Base-by-base conservation (phyloP, 768 basidiomycete genomes). In the Naganishia randhawae region DNA sequence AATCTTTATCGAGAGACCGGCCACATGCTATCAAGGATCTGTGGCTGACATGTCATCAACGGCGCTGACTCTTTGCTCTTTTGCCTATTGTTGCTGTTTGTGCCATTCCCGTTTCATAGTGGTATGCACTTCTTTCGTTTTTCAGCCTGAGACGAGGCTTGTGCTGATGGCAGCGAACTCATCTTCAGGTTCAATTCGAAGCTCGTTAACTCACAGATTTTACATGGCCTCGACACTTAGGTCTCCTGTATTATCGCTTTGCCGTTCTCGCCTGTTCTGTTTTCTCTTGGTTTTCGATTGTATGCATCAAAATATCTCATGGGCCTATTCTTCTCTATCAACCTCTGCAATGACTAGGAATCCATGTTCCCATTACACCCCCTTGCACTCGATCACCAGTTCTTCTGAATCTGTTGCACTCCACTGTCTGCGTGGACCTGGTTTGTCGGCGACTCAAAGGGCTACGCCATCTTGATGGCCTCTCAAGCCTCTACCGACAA, bases 201-300 rank as follows among this genome's bases (percentile, higher is more conserved):
- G 91, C 91, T 50, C 87, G 90, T 74, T 92, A 48, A 62, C 32
- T 29, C 4, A 16, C 17, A 11, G 10, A 4, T 35, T 35, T 29
- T 16, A 50, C 31, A 10, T 32, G 16, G 31, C 22, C 45, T 41
- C 64, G 29, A 22, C 25, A 50, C 19, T 31, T 42, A 1, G 10
- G 17, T 39, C 32, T 27, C 29, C n/a, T 48, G 22, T 39, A 51
- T 54, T 27, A 22, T 55, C 55, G 29, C 39, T 25, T 16, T 39
- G 32, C 33, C 35, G 1, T 1, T 10, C 19, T 35, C 22, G 17
- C 16, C 41, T 37, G 54, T 31, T 22, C 54, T 3, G 3, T 22
- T 6, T 22, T 14, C 7, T 29, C 16, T 55, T 17, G 54, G 31
- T 14, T 37, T 22, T 48, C 37, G 19, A 48, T 48, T 48, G 45